Base-by-base conservation (phyloP, 1,284 basidiomycete species). In the Malassezia obtusa region DNA sequence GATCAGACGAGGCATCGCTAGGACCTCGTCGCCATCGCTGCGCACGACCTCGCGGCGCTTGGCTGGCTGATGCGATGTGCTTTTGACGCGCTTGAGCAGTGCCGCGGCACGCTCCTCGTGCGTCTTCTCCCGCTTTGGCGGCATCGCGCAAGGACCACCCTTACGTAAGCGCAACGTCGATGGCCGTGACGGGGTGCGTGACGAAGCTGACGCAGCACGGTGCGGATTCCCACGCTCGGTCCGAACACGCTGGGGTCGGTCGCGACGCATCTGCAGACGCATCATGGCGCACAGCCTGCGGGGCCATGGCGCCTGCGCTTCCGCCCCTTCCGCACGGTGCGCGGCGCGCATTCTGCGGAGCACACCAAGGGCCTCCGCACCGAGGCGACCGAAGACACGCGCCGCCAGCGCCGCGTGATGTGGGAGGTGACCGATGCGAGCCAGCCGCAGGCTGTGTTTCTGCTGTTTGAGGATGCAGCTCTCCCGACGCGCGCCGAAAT, bases 111-210 rank as follows among this genome's bases (percentile, higher is more conserved):
- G 52, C n/a, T 44, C 52, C 21, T 36, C 40, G 22, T 45, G 46
- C 17, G 52, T 28, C 19, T 38, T 19, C 28, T 36, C 36, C 17
- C 52, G 45, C 40, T 48, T 48, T 21, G 21, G 15, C 14, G 31
- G 45, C 45, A 24, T 36, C 5, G 45, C 19, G 38, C 38, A 40
- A 40, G 38, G 38, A 35, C 45, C 45, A 33, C 35, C 35, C 21
- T 15, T 47, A 37, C 17, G 45, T 47, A 24, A 47, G 45, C 9
- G 44, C 45, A 12, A 21, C 45, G 10, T 35, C 31, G 22, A 53
- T 53, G 51, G 45, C 35, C 22, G 51, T 53, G 30, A 53, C 51
- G 24, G 51, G 51, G 51, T 53, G 36, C 26, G 51, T 47, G 28
- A 22, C 8, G 14, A 5, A 25, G 24, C 30, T 53, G 12, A 40